Conservation (phyloP, 495 filamentous ascomycete species). For the Trichodelitschia bisporula region DNA sequence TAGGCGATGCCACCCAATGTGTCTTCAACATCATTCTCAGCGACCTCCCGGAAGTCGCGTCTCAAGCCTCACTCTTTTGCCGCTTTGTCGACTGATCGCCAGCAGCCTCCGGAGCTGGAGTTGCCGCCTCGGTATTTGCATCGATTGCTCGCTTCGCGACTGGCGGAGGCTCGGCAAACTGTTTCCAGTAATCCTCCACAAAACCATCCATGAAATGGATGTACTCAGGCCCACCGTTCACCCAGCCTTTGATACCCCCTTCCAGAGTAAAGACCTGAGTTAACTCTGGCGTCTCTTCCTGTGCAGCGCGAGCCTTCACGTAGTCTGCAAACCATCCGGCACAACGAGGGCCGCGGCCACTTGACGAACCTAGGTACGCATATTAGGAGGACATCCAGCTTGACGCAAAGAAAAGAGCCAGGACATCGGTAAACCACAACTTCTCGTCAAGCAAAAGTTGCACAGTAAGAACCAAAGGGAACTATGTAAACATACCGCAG, state of each 20-base stretch:
- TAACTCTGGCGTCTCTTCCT: constrained; percentile 12
- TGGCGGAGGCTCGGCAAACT: no score
- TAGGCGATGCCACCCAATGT: no score
- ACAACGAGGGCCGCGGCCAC: constrained; percentile 21
- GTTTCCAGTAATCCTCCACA: constrained; percentile 7
- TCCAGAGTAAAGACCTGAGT: constrained; percentile 20
- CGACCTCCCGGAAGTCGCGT: no score
- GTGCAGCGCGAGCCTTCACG: constrained; percentile 6
- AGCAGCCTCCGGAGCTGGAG: no score
- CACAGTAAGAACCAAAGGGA: no score
- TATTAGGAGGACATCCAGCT: not conserved
- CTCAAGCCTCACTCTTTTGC: no score
- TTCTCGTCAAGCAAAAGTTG: no score
- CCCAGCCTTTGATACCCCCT: constrained; percentile 26
- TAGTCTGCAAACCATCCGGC: constrained; percentile 25
- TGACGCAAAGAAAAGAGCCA: not conserved
- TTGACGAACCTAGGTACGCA: constrained; percentile 15
- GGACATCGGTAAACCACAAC: not conserved
- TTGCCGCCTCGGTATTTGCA: no score
- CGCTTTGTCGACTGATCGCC: no score
- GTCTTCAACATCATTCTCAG: no score
- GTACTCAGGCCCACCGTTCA: constrained; percentile 19
- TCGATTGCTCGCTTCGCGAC: no score
- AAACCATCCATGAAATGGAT: constrained; percentile 21
- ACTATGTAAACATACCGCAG: constrained; percentile 18